Conservation (phyloP, 805 yeast species). For the Nakazawaea molendinolei region DNA sequence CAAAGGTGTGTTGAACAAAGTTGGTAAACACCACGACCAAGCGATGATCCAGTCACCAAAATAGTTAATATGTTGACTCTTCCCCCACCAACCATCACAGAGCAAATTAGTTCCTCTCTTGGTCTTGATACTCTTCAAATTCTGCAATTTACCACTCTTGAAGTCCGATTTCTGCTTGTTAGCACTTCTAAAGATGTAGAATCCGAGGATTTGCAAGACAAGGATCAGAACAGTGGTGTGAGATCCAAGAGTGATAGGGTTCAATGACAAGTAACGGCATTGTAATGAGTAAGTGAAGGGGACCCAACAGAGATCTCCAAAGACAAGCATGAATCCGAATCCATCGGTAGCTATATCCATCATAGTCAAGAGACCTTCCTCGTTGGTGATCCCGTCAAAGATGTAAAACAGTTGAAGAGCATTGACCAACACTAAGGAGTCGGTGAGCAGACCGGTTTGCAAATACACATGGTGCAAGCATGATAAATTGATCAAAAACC, state of each 20-base stretch:
- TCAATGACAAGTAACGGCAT: slow-evolving; percentile 69
- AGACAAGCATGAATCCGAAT: slow-evolving; percentile 91
- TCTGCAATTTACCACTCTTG: slow-evolving; percentile 66
- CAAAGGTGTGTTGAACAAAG: slow-evolving; percentile 73
- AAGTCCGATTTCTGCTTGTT: slow-evolving; percentile 83
- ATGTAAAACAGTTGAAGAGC: slow-evolving; percentile 74
- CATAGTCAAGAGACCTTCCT: slow-evolving; percentile 86
- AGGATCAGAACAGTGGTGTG: slow-evolving; percentile 33
- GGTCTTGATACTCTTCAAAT: slow-evolving; percentile 66
- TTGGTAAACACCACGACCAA: slow-evolving; percentile 86
- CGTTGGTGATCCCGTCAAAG: slow-evolving; percentile 87
- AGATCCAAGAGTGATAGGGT: slow-evolving; percentile 48
- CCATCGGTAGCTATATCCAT: slow-evolving; percentile 97
- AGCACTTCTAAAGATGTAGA: slow-evolving; percentile 74
- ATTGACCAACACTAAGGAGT: slow-evolving; percentile 66
- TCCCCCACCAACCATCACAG: slow-evolving; percentile 94
- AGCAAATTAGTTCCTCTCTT: slow-evolving; percentile 73
- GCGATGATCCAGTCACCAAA: slow-evolving; percentile 94
- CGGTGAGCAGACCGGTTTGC: slow-evolving; percentile 49
- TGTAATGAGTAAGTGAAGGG: slow-evolving; percentile 91
- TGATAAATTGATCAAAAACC: slow-evolving; percentile 74
- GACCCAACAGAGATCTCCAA: slow-evolving; percentile 89
- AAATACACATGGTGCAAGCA: slow-evolving; percentile 78
- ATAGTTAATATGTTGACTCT: slow-evolving; percentile 89
- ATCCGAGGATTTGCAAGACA: slow-evolving; percentile 53